Base-by-base conservation (phyloP, 306 rosid species). In the Acacia crassicarpa region DNA sequence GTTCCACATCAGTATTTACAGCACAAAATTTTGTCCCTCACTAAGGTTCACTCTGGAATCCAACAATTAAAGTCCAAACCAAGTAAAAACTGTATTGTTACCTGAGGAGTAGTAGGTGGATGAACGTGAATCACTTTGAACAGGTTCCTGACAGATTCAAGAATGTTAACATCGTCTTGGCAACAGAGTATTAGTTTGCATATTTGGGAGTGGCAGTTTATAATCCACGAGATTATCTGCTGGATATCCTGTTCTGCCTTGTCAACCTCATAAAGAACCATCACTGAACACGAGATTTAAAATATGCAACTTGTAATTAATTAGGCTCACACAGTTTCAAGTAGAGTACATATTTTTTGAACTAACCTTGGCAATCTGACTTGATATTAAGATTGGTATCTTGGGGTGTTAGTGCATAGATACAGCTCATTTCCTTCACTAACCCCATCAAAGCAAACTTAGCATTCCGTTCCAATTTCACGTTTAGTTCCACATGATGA, bases 191-290 rank as follows among this genome's bases (percentile, higher is more conserved):
- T 69, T 53, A 93, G 88, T 79, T 85, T 91, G 81, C 97, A 93
- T 22, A 88, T 76, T 74, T 95, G 90, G 19, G 90, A 76, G 83
- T 93, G 89, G 69, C 97, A 84, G 80, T 95, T 97, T 85, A 91
- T 84, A 76, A 89, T 91, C 98, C 97, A 93, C 78, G 91, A 90
- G 78, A 93, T 90, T 89, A 95, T 74, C 84, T 93, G 95, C 72
- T 89, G 98, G 72, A 90, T 85, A 81, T 84, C 88, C 86, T 91
- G 89, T 43, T 79, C 80, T 54, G 98, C 92, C 79, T 93, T 88
- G 86, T 95, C 93, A 33, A 89, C 91, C 27, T 81, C 95, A 74
- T 91, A 84, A 33, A 95, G 92, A 85, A 95, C 83, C 67, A 95
- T 84, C 30, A 89, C 97, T 95, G 92, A 86, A 54, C 22, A 40